Conservation (phyloP, 768 basidiomycete genomes). For the Wakefieldia striispora region DNA sequence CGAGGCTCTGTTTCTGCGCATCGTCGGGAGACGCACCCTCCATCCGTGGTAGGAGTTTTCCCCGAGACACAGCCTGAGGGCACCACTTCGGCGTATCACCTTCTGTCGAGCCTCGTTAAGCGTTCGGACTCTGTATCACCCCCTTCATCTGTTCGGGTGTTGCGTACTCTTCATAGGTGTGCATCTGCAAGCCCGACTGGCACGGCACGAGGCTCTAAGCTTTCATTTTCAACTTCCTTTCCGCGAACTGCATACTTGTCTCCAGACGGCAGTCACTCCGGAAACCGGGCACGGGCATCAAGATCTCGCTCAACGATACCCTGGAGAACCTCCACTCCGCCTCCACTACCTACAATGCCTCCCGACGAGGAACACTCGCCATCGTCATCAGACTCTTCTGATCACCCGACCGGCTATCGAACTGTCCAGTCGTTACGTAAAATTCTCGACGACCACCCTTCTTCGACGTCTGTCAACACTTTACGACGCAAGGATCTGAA, state of each 20-base stretch:
- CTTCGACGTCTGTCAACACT: slow-evolving; percentile 31
- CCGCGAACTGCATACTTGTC: slow-evolving; percentile 7
- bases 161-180: slow-evolving; percentile 33
- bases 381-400: slow-evolving; percentile 54
- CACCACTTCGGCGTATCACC: slow-evolving; percentile 56
- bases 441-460: slow-evolving; percentile 55
- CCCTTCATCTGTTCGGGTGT: slow-evolving; percentile 26
- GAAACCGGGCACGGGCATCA: slow-evolving; percentile 6
- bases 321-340: slow-evolving; percentile 18
- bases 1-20: neutral
- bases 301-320: slow-evolving; percentile 33
- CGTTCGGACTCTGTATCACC: slow-evolving; percentile 30
- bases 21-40: slow-evolving; percentile 1
- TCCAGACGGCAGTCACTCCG: slow-evolving; percentile 13
- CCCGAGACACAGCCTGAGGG: slow-evolving; percentile 41
- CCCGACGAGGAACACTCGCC: slow-evolving; percentile 53
- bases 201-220: slow-evolving; percentile 21
- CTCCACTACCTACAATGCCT: slow-evolving; percentile 49
- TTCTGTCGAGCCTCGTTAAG: slow-evolving; percentile 57
- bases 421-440: slow-evolving; percentile 67
- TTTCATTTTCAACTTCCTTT: slow-evolving; percentile 15
- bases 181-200: slow-evolving; percentile 33
- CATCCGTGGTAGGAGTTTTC: slow-evolving; percentile 10
- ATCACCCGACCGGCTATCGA: slow-evolving; percentile 50
- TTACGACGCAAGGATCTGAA: slow-evolving; percentile 11